These are phyloP conservation scores for Plenodomus lindquistii DNA, from an alignment of 2,329 filamentous ascomycete species.

Conservation along the genomic window DNA sequence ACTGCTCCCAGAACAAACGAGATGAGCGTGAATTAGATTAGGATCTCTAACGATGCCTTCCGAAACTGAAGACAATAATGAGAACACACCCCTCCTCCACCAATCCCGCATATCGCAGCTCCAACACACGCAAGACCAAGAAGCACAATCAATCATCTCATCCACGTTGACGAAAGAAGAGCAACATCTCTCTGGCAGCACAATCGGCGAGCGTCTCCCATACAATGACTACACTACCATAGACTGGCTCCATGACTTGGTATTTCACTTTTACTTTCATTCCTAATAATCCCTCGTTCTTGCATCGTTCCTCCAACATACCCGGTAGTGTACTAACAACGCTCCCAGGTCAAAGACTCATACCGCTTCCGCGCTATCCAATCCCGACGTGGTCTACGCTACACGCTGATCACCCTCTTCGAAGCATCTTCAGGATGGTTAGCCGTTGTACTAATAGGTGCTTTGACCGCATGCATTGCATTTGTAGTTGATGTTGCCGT, in stretches of 20 bases:
- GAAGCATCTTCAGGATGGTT: constrained; percentile 61
- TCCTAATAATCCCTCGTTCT: neutral
- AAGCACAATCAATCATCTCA: constrained; percentile 49
- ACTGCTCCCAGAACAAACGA: neutral
- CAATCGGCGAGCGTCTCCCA: constrained; percentile 59
- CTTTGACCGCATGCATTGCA: constrained; percentile 59
- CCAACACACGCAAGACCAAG: constrained; percentile 46
- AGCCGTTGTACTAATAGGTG: constrained; percentile 57
- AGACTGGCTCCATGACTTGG: constrained; percentile 65
- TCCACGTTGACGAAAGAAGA: constrained; percentile 55
- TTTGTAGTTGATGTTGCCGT: constrained; percentile 60
- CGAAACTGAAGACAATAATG: constrained; percentile 31
- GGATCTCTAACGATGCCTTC: constrained; percentile 23
- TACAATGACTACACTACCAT: constrained; percentile 67
- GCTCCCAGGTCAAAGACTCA: constrained; percentile 58
- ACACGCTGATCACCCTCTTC: constrained; percentile 47
- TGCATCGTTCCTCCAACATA: neutral
- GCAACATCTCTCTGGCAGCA: constrained; percentile 49
- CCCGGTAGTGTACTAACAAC: neutral
- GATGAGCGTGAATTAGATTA: too few relatives aligned
- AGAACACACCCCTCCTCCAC: constrained; percentile 42
- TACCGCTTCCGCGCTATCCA: constrained; percentile 56
- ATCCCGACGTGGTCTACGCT: constrained; percentile 48
- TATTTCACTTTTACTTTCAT: constrained; percentile 22
- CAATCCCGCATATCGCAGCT: constrained; percentile 38